Conservation (phyloP, 2,329 filamentous ascomycete genomes). For the Fusarium gaditjirri region DNA sequence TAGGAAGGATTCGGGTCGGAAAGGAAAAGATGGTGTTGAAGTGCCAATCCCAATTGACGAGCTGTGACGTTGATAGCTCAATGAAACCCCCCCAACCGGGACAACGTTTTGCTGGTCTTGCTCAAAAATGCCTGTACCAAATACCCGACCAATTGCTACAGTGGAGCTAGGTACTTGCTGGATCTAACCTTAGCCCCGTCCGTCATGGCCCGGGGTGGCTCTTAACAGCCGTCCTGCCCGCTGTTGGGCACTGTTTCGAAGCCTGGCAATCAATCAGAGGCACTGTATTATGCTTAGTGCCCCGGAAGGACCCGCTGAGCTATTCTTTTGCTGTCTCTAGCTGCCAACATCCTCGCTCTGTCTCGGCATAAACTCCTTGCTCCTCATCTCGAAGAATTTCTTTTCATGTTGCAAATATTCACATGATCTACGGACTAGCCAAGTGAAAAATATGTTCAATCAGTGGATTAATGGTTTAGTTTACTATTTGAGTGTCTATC, state of each 20-base stretch:
- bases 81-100: conserved; percentile 29
- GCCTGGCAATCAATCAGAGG: conserved; percentile 41
- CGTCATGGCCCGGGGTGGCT: conserved; percentile 24
- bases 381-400: conserved; percentile 16
- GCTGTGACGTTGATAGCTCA: conserved; percentile 39
- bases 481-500: neutral
- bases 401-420: conserved; percentile 18
- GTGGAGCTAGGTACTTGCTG: conserved; percentile 10
- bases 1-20: conserved; percentile 4
- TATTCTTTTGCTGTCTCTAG: conserved; percentile 22
- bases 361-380: conserved; percentile 41
- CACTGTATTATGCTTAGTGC: conserved; percentile 45
- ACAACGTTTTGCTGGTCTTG: conserved; percentile 26
- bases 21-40: conserved; percentile 31
- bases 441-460: neutral
- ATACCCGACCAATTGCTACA: conserved; percentile 12
- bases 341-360: conserved; percentile 36
- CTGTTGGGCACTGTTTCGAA: conserved; percentile 20
- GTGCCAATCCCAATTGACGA: conserved; percentile 36
- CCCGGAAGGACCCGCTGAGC: conserved; percentile 43
- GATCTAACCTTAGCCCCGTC: conserved; percentile 10
- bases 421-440: neutral
- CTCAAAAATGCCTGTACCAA: conserved; percentile 25
- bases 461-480: conserved; percentile 1
- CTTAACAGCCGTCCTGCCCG: conserved; percentile 29